A percentile compares a stretch with the other conserved stretches of the same genome.
Conservation (phyloP, 192 early-diverging fungal species). For the Coemansia sp. region DNA sequence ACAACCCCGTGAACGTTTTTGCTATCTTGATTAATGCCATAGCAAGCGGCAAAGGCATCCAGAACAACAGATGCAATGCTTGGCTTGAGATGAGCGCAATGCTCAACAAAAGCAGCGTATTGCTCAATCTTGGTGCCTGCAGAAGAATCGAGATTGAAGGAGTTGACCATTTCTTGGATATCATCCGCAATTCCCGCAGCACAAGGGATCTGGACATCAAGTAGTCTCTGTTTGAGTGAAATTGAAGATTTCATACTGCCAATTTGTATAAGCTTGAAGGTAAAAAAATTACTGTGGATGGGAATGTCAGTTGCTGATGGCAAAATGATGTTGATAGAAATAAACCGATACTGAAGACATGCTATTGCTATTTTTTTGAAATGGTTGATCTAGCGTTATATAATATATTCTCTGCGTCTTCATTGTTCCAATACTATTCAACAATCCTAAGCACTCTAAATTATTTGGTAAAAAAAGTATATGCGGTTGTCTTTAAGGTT, state of each 20-base stretch:
- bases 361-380: too few relatives aligned
- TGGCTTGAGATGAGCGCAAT: conserved; percentile 6
- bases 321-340: too few relatives aligned
- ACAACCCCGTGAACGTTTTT: conserved; percentile 30
- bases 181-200: not conserved
- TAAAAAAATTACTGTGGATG: too few relatives aligned
- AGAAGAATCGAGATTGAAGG: not conserved
- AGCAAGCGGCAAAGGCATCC: conserved; percentile 10
- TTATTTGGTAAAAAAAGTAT: too few relatives aligned
- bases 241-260: not conserved
- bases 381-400: too few relatives aligned
- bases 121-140: conserved; percentile 10
- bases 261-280: not conserved
- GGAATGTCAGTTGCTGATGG: too few relatives aligned
- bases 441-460: too few relatives aligned
- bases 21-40: not conserved
- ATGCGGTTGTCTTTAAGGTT: too few relatives aligned
- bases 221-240: not conserved
- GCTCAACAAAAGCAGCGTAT: conserved; percentile 12
- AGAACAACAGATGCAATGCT: not conserved
- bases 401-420: too few relatives aligned
- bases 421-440: too few relatives aligned
- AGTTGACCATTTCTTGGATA: not conserved
- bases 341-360: too few relatives aligned
- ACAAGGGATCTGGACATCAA: not conserved